Base-by-base conservation (phyloP, 768 basidiomycete genomes). In the Boletus rex-veris region DNA sequence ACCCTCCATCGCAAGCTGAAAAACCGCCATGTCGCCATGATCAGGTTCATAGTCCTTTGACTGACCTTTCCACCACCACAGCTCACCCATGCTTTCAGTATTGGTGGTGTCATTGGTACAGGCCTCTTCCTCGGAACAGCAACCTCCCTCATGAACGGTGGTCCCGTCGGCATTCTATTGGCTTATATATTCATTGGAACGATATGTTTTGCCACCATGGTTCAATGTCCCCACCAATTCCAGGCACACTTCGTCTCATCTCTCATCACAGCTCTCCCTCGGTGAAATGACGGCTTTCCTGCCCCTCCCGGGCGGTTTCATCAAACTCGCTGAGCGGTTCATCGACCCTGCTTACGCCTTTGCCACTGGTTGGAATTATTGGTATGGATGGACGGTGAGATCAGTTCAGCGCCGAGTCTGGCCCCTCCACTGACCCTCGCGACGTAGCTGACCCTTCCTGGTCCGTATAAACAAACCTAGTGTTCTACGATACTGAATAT, bases 251-350 rank as follows among this genome's bases (percentile, higher is more conserved):
- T 21, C 3, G 40, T 28, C 46, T 58, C 9, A 56, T 39, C 1
- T 44, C 16, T 40, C 7, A 1, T 46, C 14, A 64, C n/a, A 71
- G 61, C 60, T 70, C 5, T 66, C 71, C 26, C 53, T 72, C 7
- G 78, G 78, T 33, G 78, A 79, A 59, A 80, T 80, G 78, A 67
- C 71, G 0, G 64, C 78, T 5, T 77, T 72, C 45, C 60, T 79
- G 12, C 77, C 77, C 8, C 60, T 79, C 7, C 68, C 77, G 18
- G 77, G 77, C 1, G 77, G 77, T 46, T 76, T 77, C 48, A 76
- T 79, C 42, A 74, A 72, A 21, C 71, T 77, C 10, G 75, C 78
- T 0, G 78, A 78, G 49, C 73, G 79, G 5, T 79, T 79, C 28
- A 73, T 80, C 18, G 74, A 79, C 48, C 75, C 73, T 1, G 75